Conservation (phyloP, 805 yeast species). For the Candida ovalis region DNA sequence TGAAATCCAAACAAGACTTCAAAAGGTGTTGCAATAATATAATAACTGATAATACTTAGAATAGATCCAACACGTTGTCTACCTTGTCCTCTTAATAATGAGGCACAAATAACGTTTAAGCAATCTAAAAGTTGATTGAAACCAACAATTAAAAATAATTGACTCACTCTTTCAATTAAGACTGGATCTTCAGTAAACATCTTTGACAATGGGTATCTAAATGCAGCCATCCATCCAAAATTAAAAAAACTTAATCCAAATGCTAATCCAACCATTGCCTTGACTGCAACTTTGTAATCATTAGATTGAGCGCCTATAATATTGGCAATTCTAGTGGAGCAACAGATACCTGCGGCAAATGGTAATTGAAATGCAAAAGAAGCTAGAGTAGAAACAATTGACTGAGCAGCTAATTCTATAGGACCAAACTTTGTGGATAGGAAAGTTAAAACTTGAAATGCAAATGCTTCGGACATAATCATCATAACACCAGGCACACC, state of each 20-base stretch:
- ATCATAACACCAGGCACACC: conserved; percentile 52
- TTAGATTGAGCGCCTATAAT: conserved; percentile 44
- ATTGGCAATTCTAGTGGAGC: conserved; percentile 52
- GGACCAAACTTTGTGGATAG: conserved; percentile 47
- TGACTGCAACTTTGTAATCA: conserved; percentile 34
- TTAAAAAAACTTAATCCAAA: conserved; percentile 33
- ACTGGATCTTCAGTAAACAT: conserved; percentile 38
- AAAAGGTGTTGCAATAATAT: conserved; percentile 46
- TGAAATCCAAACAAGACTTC: conserved; percentile 44
- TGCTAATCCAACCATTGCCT: conserved; percentile 35
- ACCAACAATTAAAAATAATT: conserved; percentile 43
- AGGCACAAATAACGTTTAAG: conserved; percentile 42
- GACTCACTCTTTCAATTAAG: conserved; percentile 36
- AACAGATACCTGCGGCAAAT: conserved; percentile 47
- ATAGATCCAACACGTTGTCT: conserved; percentile 50
- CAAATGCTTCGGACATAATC: conserved; percentile 56
- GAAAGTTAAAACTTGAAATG: conserved; percentile 50
- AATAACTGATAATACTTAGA: conserved; percentile 43
- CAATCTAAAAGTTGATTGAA: conserved; percentile 48
- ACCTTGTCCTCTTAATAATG: conserved; percentile 52
- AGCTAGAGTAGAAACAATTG: conserved; percentile 47
- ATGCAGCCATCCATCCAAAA: conserved; percentile 35
- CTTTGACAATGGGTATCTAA: conserved; percentile 37
- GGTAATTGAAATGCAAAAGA: conserved; percentile 50
- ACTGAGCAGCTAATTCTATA: conserved; percentile 48